These are phyloP conservation scores for Sonneratia alba DNA, from an alignment of 345 rosid genomes.

Conservation along the genomic window DNA sequence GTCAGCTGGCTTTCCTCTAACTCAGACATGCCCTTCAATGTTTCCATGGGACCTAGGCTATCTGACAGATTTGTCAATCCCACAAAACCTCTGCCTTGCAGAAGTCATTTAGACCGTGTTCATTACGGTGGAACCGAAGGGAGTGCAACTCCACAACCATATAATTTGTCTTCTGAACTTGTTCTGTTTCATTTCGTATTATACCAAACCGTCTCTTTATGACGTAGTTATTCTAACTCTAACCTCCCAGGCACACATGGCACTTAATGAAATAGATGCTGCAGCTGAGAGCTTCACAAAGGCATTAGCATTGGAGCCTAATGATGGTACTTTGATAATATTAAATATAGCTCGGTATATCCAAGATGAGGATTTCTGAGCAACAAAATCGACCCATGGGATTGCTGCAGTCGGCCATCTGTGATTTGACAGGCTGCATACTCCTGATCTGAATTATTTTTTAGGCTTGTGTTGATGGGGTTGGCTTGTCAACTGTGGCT, in stretches of 20 bases:
- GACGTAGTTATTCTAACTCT: background rate
- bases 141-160: background rate
- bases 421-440: no score
- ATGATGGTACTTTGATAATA: slow-evolving; percentile 45
- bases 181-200: background rate
- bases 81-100: background rate
- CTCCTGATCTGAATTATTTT: no score
- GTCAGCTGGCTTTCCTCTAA: background rate
- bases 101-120: no score
- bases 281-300: slow-evolving; percentile 90
- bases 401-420: background rate
- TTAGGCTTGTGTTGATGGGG: no score
- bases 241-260: slow-evolving; percentile 66
- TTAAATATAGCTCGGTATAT: background rate
- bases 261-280: slow-evolving; percentile 78
- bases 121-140: background rate
- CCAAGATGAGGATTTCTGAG: background rate
- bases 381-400: no score
- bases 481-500: background rate
- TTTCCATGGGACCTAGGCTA: no score
- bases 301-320: slow-evolving; percentile 85
- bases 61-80: background rate
- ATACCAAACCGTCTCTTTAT: background rate
- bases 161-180: background rate
- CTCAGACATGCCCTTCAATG: no score